These are phyloP conservation scores for Babesia ovata DNA, from an alignment of 169 alveolate genomes.

Conservation along the genomic window DNA sequence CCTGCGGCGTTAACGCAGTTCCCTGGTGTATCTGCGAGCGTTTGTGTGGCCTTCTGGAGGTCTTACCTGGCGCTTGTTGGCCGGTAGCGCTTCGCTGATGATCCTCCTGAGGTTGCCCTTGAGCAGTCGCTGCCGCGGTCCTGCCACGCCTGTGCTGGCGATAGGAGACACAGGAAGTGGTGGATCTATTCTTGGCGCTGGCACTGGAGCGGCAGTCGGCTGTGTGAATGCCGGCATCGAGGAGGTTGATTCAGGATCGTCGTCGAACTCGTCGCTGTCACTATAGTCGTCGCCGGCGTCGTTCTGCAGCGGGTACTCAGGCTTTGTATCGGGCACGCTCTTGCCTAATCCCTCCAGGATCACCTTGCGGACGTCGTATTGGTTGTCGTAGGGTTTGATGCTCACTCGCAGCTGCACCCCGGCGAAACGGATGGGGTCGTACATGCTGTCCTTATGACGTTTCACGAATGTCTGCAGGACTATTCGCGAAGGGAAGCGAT, in stretches of 20 bases:
- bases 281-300: slow-evolving; percentile 4
- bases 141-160: neutral
- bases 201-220: neutral
- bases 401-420: slow-evolving; percentile 60
- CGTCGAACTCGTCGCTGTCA: slow-evolving; percentile 23
- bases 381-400: slow-evolving; percentile 6
- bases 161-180: neutral
- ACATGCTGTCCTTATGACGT: slow-evolving; percentile 52
- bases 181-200: neutral
- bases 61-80: slow-evolving; percentile 52
- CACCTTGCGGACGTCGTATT: slow-evolving; percentile 13
- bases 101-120: slow-evolving; percentile 33
- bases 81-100: slow-evolving; percentile 23
- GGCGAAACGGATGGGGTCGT: slow-evolving; percentile 66
- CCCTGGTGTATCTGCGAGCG: slow-evolving; percentile 12
- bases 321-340: neutral
- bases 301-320: neutral
- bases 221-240: slow-evolving; percentile 9
- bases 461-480: slow-evolving; percentile 71
- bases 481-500: slow-evolving; percentile 62
- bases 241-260: neutral
- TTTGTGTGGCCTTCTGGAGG: too few species aligned
- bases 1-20: neutral
- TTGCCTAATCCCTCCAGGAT: slow-evolving; percentile 6
- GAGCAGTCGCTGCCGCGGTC: neutral